Evolutionary conservation across 2,329 filamentous ascomycete species (phyloP), one percentile per base, ranked within the genome.

Genomic region (Blastomyces emzantsi): DNA sequence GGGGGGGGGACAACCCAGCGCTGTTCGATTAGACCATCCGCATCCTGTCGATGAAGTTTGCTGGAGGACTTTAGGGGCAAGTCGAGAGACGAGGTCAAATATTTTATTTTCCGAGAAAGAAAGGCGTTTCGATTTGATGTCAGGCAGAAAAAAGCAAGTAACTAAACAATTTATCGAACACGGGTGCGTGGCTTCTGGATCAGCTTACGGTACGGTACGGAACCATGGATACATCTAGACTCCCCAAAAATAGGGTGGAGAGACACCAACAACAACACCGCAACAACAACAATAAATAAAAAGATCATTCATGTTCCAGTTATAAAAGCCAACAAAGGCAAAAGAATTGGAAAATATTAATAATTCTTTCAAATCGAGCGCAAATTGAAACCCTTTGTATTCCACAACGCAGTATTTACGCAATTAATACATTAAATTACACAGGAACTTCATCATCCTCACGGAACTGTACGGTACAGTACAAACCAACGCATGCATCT

Each of bases 71-170:
- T 45, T 52, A 19, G 49, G 51, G 60, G 60, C 36, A 61, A 22
- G 19, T 39, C 22, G n/a, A 13, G n/a, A 22, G 30, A 8, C 3
- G 39, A 33, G 28, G 28, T 8, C 1, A 36, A 36, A 36, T 47
- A 60, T n/a, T 19, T n/a, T 19, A 49, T 60, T 30, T 60, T 47
- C 9, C 25, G 25, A 22, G 57, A 47, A n/a, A 15, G 52, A n/a
- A n/a, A n/a, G 15, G 17, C 5, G 3, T 33, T 33, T 33, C 3
- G 30, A 33, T 3, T 36, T 22, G 30, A 41, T 22, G 25, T 25
- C 55, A 57, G 55, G 55, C 30, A 57, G 55, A 19, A 39, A 57
- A 57, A 57, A 56, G 54, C 54, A 56, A 56, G 33, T 8, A 56
- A 11, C 19, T 11, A 30, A 36, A 41, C 3, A 15, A 9, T 9